Base-by-base conservation (phyloP, 768 basidiomycete genomes). In the Tricholoma hemisulphureum region DNA sequence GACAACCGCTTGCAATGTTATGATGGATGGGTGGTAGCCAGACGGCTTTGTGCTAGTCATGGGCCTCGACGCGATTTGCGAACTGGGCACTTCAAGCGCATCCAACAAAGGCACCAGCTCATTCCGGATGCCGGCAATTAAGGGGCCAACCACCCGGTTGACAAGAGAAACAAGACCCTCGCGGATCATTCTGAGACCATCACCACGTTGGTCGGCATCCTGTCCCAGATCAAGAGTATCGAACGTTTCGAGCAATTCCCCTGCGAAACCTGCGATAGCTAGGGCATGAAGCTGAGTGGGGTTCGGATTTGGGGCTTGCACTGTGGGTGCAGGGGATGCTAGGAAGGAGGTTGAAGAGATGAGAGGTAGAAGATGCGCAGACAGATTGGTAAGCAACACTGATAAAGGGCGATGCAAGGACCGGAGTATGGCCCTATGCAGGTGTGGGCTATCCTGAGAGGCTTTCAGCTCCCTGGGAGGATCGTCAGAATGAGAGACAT, bases 391-490 rank as follows among this genome's bases (percentile, higher is more conserved):
- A 62, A 89, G 74, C 37, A 93, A 68, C 23, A 92, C 89, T 6
- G 90, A 89, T 6, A 93, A 73, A 7, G 89, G 91, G 53, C 87
- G 84, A 56, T 90, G 90, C 26, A 93, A 78, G 31, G 83, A 83
- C 53, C 91, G 84, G 37, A 91, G 67, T 55, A 90, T 83, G 24
- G 90, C 89, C 58, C 83, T 81, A 64, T 84, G 77, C 16, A 93
- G 73, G 64, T 90, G 85, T 1, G 76, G 75, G 61, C 86, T 88
- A 51, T 83, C 84, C 45, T 76, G 80, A 28, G 84, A 80, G 16
- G 86, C 83, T 58, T 82, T 81, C 24, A 93, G 75, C 69, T 92
- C 91, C 46, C 91, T 93, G 65, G 49, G 65, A 53, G 63, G 41
- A 56, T 41, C 45, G 56, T 50, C 18, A 51, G 51, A 51, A 58